Base-by-base conservation (phyloP, 495 filamentous ascomycete species). In the Neurospora sp. region DNA sequence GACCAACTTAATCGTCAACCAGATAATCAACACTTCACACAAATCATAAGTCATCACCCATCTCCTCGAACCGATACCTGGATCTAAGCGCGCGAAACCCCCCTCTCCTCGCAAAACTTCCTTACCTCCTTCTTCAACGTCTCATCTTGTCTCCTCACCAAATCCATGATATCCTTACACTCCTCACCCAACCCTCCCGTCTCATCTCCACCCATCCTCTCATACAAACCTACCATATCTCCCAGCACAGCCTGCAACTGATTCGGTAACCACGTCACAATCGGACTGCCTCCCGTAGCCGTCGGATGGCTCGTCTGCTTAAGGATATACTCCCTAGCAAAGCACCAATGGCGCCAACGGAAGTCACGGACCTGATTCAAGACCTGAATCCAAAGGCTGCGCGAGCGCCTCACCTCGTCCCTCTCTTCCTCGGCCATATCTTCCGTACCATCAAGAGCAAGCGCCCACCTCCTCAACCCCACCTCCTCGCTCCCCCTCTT, bases 241-340 rank as follows among this genome's bases (percentile, higher is more conserved):
- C 87, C 87, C 83, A 95, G 86, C 16, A 95, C 91, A 0, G 91
- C 92, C 42, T 89, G 86, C 35, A 96, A 84, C 81, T 96, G 93
- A 76, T 95, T 95, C 2, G 93, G 93, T 41, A 96, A 85, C 93
- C 93, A 96, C 22, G 92, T 95, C 14, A 97, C 92, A 72, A 97
- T 97, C 1, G 94, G 94, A 78, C 92, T 95, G 2, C 94, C 94
- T 1, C 94, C 94, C 0, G 94, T 97, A 5, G 94, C 94, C 38
- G 92, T 95, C 0, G 94, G 93, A 77, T 97, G 92, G 0, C 83
- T 85, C 0, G 92, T 96, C 72, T 89, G 87, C 77, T 92, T 93
- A 71, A 97, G 87, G 73, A 97, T 97, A 75, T 97, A 97, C 85
- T 97, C 94, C 27, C 93, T 84, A n/a, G 93, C 93, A 76, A 97